Evolutionary conservation across 495 filamentous ascomycete genomes (phyloP).

Genomic region (Letharia lupina): DNA sequence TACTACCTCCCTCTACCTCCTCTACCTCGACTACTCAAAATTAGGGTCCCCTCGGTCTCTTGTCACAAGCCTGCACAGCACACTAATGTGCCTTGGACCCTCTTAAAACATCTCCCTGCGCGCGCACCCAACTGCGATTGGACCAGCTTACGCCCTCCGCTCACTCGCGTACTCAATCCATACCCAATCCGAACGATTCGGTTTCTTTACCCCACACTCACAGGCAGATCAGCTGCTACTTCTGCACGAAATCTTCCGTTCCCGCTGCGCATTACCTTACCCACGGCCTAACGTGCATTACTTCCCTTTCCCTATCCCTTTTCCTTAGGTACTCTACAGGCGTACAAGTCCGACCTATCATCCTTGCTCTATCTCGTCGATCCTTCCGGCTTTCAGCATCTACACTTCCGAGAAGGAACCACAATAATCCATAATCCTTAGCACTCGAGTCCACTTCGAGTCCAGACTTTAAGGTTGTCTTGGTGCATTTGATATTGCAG

Average conservation of each 20-base stretch:
- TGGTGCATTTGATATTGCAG: slow-evolving; percentile 20
- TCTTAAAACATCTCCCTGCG: slow-evolving; percentile 1
- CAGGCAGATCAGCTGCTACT: slow-evolving; percentile 24
- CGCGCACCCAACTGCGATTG: slow-evolving; percentile 15
- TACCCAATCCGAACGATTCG: slow-evolving; percentile 9
- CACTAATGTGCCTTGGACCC: slow-evolving; percentile 11
- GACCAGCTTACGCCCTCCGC: slow-evolving; percentile 11
- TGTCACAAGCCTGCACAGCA: slow-evolving; percentile 23
- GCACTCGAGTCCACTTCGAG: background rate
- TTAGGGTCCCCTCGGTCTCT: slow-evolving; percentile 1
- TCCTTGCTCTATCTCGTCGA: slow-evolving; percentile 5
- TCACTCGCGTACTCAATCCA: slow-evolving; percentile 2
- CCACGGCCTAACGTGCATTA: slow-evolving; percentile 17
- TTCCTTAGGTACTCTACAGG: slow-evolving; percentile 15
- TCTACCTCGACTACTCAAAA: background rate
- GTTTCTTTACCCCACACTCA: slow-evolving; percentile 22
- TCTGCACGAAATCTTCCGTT: slow-evolving; percentile 27
- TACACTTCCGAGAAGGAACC: background rate
- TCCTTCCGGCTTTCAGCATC: background rate
- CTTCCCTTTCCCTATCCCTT: background rate
- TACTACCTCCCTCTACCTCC: background rate
- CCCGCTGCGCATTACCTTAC: slow-evolving; percentile 23
- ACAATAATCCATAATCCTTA: background rate
- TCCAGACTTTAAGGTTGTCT: slow-evolving; percentile 3
- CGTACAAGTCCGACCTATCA: slow-evolving; percentile 13